Conservation (phyloP, 345 rosid species). For the Hirschfeldia incana region DNA sequence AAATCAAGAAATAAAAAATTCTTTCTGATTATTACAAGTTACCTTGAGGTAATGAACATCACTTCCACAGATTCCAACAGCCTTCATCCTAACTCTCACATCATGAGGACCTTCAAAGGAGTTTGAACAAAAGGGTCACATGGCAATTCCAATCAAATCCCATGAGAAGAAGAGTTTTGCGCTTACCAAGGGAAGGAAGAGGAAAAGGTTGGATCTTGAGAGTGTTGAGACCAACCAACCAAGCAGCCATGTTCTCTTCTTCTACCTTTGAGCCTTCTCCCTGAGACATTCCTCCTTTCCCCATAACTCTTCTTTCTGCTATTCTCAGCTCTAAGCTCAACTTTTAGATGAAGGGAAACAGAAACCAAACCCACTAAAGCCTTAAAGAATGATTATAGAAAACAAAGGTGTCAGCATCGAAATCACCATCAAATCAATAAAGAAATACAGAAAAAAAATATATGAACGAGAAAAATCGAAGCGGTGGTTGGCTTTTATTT, state of each 20-base stretch:
- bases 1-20: neutral
- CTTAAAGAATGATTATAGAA: conserved; percentile 13
- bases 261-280: conserved; percentile 50
- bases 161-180: neutral
- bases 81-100: conserved; percentile 81
- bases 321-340: conserved; percentile 12
- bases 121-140: conserved; percentile 6
- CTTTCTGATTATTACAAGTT: neutral
- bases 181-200: conserved; percentile 72
- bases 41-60: conserved; percentile 97
- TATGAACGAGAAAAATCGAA: conserved; percentile 23
- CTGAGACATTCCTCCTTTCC: conserved; percentile 67
- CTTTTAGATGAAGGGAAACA: neutral
- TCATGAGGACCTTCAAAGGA: conserved; percentile 45
- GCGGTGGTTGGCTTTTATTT: neutral
- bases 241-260: conserved; percentile 87
- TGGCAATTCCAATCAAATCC: neutral
- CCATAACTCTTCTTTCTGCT: conserved; percentile 38
- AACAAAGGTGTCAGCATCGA: conserved; percentile 14
- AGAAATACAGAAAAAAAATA: conserved; percentile 21
- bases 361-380: conserved; percentile 22
- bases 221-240: conserved; percentile 73
- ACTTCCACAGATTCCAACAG: conserved; percentile 92
- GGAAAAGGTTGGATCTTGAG: conserved; percentile 81
- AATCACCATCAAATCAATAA: conserved; percentile 13